phyloP scores from a whole-genome alignment of 1,139 yeast genomes.

The Debaryomycetaceae sp. region DNA sequence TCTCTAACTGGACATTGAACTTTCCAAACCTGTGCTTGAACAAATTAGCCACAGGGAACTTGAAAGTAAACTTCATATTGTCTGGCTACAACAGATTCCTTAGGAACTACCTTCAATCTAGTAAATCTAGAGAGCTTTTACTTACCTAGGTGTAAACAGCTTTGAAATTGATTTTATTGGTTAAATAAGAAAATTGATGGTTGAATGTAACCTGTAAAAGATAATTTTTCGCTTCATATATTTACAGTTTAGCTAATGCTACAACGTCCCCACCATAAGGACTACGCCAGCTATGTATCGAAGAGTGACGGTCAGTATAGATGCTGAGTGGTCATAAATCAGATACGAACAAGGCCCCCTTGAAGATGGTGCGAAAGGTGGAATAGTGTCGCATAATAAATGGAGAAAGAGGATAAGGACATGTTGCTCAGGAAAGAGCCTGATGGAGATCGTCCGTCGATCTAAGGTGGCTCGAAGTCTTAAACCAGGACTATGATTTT shows the following conservation, averaged over 20 bases:
- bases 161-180: slow-evolving; percentile 10
- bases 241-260: slow-evolving; percentile 2
- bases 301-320: too few species aligned
- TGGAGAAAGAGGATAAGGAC: too few species aligned
- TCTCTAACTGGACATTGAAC: slow-evolving; percentile 42
- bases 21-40: slow-evolving; percentile 37
- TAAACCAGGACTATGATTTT: too few species aligned
- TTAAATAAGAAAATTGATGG: slow-evolving; percentile 6
- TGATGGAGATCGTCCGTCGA: too few species aligned
- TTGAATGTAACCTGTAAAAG: slow-evolving; percentile 6
- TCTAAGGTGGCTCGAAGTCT: too few species aligned
- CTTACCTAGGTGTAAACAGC: slow-evolving; percentile 3
- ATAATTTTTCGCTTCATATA: slow-evolving; percentile 3
- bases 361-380: too few species aligned
- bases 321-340: too few species aligned
- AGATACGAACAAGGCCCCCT: too few species aligned
- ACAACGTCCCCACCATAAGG: not conserved
- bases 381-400: too few species aligned
- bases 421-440: too few species aligned
- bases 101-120: not conserved
- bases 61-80: slow-evolving; percentile 42
- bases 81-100: not conserved
- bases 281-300: too few species aligned
- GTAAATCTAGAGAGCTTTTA: not conserved
- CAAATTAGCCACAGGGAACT: slow-evolving; percentile 38